Conservation (phyloP, 306 rosid species). For the Senna siamea region DNA sequence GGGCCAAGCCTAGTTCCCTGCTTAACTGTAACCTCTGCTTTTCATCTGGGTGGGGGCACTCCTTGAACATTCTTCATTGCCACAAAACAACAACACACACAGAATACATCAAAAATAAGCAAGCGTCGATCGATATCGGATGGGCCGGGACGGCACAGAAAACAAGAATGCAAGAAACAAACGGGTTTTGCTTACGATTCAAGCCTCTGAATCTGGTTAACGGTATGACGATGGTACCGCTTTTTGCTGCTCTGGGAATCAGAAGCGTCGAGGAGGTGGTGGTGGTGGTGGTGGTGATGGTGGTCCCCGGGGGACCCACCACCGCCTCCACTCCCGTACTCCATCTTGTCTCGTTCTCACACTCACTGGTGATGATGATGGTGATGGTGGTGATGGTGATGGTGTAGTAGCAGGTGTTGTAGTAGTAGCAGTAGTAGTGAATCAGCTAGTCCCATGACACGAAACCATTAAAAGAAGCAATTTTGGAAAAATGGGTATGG, state of each 20-base stretch:
- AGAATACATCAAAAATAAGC: no score
- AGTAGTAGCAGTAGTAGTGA: background rate
- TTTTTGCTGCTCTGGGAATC: slow-evolving; percentile 73
- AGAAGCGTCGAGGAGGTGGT: slow-evolving; percentile 42
- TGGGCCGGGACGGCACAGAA: no score
- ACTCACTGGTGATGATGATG: background rate
- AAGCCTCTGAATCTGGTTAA: slow-evolving; percentile 91
- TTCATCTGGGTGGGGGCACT: slow-evolving; percentile 97
- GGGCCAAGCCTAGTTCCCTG: slow-evolving; percentile 90
- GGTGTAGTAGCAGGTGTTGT: no score
- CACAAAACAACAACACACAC: no score
- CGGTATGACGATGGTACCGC: slow-evolving; percentile 96
- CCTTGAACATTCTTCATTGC: slow-evolving; percentile 69
- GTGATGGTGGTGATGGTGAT: background rate
- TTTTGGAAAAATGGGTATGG: slow-evolving; percentile 24
- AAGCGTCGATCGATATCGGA: no score
- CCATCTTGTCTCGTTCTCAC: slow-evolving; percentile 49
- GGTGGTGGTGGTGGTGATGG: slow-evolving; percentile 43
- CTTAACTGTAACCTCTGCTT: slow-evolving; percentile 86
- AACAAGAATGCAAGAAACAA: no score
- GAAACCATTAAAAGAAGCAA: slow-evolving; percentile 34
- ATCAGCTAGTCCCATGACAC: slow-evolving; percentile 37
- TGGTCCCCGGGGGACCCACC: slow-evolving; percentile 69
- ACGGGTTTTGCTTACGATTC: slow-evolving; percentile 94
- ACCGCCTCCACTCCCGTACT: slow-evolving; percentile 69